Evolutionary conservation across 352 stramenopile species (phyloP).

Genomic region (Globisporangium nodosum): DNA sequence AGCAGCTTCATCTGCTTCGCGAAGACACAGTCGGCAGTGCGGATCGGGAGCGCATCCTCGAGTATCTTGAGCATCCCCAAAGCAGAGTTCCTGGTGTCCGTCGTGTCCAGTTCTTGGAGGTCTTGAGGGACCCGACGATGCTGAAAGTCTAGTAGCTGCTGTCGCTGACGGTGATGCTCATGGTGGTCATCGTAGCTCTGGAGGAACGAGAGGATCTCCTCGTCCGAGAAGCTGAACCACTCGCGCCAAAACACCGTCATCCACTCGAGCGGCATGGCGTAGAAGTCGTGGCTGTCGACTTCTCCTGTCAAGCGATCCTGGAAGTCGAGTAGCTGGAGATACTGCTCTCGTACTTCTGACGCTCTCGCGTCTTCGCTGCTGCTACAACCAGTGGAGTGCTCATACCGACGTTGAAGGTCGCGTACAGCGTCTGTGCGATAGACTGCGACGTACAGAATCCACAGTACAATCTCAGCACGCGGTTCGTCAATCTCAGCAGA

Average conservation of each 20-base stretch:
- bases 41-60: constrained; percentile 3
- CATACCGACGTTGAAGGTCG: not conserved
- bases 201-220: constrained; percentile 36
- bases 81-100: too few species aligned
- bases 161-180: constrained; percentile 8
- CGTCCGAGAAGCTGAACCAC: constrained; percentile 38
- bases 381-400: not conserved
- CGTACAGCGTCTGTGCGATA: constrained; percentile 16
- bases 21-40: constrained; percentile 12
- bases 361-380: not conserved
- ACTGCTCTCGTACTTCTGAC: not conserved
- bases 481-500: not conserved
- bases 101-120: too few species aligned
- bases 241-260: constrained; percentile 43
- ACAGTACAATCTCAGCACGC: constrained; percentile 15
- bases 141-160: not conserved
- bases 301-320: constrained; percentile 30
- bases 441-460: constrained; percentile 36
- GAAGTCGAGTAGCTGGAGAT: constrained; percentile 18
- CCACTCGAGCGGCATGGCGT: constrained; percentile 45
- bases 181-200: constrained; percentile 19
- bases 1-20: constrained; percentile 24
- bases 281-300: constrained; percentile 36
- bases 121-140: too few species aligned
- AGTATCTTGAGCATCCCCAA: not conserved